phyloP scores from a whole-genome alignment of 2,329 filamentous ascomycete species.

The Xylaria sp. region DNA sequence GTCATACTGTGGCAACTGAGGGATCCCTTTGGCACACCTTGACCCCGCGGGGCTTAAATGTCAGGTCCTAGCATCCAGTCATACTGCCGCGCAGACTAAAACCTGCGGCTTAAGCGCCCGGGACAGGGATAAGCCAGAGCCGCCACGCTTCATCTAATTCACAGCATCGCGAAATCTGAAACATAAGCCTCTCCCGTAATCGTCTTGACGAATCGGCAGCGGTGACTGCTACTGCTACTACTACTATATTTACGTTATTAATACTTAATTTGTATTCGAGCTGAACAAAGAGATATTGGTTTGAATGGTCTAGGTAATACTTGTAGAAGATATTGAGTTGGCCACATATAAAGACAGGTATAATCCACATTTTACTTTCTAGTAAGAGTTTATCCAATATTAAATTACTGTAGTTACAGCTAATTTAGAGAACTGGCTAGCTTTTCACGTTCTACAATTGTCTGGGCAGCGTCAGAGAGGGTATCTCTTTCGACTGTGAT shows the following conservation, averaged over 20 bases:
- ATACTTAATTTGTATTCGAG: background rate
- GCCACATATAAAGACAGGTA: too few relatives aligned
- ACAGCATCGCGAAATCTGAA: slow-evolving; percentile 13
- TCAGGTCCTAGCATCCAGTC: slow-evolving; percentile 25
- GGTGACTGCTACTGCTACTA: background rate
- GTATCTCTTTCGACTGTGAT: slow-evolving; percentile 60
- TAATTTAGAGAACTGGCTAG: background rate
- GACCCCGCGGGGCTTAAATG: background rate
- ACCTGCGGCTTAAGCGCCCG: slow-evolving; percentile 25
- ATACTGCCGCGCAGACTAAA: slow-evolving; percentile 8
- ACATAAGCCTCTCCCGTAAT: slow-evolving; percentile 5
- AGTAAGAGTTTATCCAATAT: background rate
- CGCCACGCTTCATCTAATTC: slow-evolving; percentile 5
- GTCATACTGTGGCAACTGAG: slow-evolving; percentile 20
- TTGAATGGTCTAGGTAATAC: too few relatives aligned
- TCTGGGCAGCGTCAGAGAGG: slow-evolving; percentile 38
- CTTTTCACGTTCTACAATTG: slow-evolving; percentile 31
- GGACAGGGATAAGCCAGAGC: slow-evolving; percentile 1
- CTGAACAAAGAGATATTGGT: background rate
- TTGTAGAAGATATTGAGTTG: too few relatives aligned
- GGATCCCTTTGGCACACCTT: background rate
- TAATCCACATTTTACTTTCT: background rate
- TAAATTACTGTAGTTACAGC: background rate
- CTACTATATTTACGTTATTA: background rate
- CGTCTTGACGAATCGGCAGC: background rate